phyloP scores from a whole-genome alignment of 257 asterid species.

The Penstemon barbatus region DNA sequence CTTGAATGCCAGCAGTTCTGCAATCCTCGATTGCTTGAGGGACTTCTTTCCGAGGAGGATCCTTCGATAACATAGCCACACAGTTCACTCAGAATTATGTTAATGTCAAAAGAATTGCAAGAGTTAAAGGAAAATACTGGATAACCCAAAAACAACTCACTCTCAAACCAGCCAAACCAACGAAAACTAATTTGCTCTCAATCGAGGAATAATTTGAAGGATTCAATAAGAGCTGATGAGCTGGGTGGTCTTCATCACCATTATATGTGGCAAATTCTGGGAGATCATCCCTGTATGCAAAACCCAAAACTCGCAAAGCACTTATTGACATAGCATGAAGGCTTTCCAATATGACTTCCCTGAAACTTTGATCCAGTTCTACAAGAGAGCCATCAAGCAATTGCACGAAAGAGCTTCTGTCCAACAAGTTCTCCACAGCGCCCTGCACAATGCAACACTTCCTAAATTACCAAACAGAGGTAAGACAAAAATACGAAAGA shows the following conservation, averaged over 20 bases:
- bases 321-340: conserved; percentile 77
- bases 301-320: conserved; percentile 89
- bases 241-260: conserved; percentile 96
- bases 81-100: conserved; percentile 10
- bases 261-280: conserved; percentile 72
- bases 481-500: conserved; percentile 4
- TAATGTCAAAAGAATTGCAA: not conserved
- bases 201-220: conserved; percentile 83
- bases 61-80: conserved; percentile 43
- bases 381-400: conserved; percentile 75
- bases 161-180: conserved; percentile 90
- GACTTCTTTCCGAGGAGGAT: conserved; percentile 98
- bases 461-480: conserved; percentile 11
- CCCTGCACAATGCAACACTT: conserved; percentile 54
- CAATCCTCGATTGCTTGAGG: conserved; percentile 93
- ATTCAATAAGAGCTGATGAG: conserved; percentile 77
- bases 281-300: conserved; percentile 77
- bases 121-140: not conserved
- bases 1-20: conserved; percentile 95
- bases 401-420: conserved; percentile 85
- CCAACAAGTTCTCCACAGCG: conserved; percentile 90
- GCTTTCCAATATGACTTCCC: conserved; percentile 59
- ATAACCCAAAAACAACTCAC: conserved; percentile 49
- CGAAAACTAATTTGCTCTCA: conserved; percentile 83
- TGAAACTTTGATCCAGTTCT: conserved; percentile 54